phyloP scores from a whole-genome alignment of 2,329 filamentous ascomycete species.

The Botrytis sinoallii region DNA sequence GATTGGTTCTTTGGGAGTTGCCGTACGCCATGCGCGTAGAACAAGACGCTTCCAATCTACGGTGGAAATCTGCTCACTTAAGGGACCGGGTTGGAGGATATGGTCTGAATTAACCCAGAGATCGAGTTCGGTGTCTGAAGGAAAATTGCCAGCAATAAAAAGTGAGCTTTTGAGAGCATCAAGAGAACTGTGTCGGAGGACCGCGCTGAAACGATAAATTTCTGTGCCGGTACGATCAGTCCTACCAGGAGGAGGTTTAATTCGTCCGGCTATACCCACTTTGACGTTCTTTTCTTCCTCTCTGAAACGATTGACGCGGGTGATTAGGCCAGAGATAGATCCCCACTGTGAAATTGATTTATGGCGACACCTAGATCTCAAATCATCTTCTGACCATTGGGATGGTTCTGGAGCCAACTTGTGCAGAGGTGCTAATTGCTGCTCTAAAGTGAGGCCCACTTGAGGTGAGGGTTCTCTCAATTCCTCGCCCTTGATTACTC shows the following conservation, averaged over 20 bases:
- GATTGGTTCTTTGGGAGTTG: background rate
- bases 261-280: conserved; percentile 1
- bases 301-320: conserved; percentile 11
- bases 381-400: conserved; percentile 11
- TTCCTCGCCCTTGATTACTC: background rate
- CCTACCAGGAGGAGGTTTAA: background rate
- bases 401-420: conserved; percentile 8
- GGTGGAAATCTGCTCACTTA: background rate
- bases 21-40: conserved; percentile 1
- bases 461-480: background rate
- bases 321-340: background rate
- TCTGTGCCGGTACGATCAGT: conserved; percentile 16
- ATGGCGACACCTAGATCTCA: conserved; percentile 15
- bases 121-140: conserved; percentile 20
- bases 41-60: conserved; percentile 12
- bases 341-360: conserved; percentile 16
- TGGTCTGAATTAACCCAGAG: conserved; percentile 19
- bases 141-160: conserved; percentile 19
- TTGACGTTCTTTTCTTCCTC: conserved; percentile 3
- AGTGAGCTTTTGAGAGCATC: conserved; percentile 22
- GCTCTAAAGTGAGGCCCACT: background rate
- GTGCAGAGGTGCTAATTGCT: background rate
- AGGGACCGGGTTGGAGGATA: background rate
- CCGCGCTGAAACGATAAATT: conserved; percentile 20
- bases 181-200: conserved; percentile 15